Evolutionary conservation across 2,329 filamentous ascomycete species (phyloP).

Genomic region (Fusarium equiseti): DNA sequence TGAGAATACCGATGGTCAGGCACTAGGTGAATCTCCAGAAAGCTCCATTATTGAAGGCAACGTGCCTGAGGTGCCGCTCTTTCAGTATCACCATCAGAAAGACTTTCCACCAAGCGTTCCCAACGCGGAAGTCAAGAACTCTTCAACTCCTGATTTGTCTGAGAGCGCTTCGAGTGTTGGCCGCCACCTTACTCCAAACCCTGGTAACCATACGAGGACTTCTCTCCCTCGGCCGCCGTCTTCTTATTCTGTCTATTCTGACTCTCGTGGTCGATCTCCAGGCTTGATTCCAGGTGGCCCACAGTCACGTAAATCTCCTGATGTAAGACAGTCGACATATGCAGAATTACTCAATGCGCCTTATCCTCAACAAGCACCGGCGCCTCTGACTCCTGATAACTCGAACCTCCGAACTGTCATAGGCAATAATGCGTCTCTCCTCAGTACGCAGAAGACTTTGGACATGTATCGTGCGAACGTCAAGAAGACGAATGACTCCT

Average conservation of each 20-base stretch:
- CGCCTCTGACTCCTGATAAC: conserved; percentile 81
- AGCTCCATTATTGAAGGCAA: conserved; percentile 64
- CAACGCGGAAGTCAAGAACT: conserved; percentile 57
- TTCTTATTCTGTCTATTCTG: conserved; percentile 79
- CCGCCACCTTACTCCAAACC: conserved; percentile 72
- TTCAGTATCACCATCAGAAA: conserved; percentile 74
- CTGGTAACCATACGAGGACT: conserved; percentile 65
- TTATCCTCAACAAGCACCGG: conserved; percentile 81
- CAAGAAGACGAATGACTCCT: conserved; percentile 93
- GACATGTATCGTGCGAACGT: conserved; percentile 98
- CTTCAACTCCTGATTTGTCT: conserved; percentile 64
- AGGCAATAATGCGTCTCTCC: conserved; percentile 88
- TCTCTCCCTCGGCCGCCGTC: conserved; percentile 79
- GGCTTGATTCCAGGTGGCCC: conserved; percentile 60
- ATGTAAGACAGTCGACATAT: conserved; percentile 65
- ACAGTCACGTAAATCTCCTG: conserved; percentile 67
- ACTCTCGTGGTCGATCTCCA: conserved; percentile 74
- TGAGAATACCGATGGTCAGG: conserved; percentile 60
- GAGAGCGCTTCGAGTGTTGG: conserved; percentile 66
- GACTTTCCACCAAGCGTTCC: conserved; percentile 59
- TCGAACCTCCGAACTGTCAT: conserved; percentile 81
- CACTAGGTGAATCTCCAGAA: conserved; percentile 60
- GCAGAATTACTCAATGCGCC: conserved; percentile 74
- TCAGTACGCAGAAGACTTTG: conserved; percentile 92
- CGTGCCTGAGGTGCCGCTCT: conserved; percentile 62